Evolutionary conservation across 768 basidiomycete genomes (phyloP).

Genomic region (Boletales sp.): DNA sequence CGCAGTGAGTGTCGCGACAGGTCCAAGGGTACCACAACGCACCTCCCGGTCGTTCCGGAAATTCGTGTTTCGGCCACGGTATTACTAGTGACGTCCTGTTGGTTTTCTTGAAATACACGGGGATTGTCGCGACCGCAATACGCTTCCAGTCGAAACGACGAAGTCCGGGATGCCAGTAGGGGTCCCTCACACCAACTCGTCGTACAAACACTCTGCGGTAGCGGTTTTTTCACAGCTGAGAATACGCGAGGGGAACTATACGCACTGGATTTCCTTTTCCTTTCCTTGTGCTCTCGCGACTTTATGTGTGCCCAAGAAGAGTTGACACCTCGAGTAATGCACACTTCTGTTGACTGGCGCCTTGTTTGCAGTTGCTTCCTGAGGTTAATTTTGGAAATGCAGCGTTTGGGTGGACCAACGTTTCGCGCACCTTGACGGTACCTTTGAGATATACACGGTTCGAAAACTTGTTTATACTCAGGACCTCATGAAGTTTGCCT

Average conservation of each 20-base stretch:
- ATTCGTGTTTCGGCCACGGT: constrained; percentile 65
- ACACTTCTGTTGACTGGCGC: constrained; percentile 36
- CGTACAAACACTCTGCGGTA: constrained; percentile 68
- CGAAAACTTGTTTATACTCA: constrained; percentile 67
- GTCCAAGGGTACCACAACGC: neutral
- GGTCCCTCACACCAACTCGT: constrained; percentile 58
- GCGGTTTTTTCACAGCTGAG: neutral
- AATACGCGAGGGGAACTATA: constrained; percentile 3
- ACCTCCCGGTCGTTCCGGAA: constrained; percentile 35
- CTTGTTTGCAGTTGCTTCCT: constrained; percentile 22
- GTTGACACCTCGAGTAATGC: constrained; percentile 79
- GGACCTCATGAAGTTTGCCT: constrained; percentile 62
- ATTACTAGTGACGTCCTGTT: constrained; percentile 39
- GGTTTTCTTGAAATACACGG: constrained; percentile 44
- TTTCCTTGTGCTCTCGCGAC: constrained; percentile 30
- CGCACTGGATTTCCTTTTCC: constrained; percentile 45
- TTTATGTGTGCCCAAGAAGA: constrained; percentile 65
- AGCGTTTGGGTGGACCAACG: neutral
- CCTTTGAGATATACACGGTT: constrained; percentile 62
- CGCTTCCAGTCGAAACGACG: constrained; percentile 71
- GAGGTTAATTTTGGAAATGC: constrained; percentile 3
- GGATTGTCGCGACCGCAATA: constrained; percentile 62
- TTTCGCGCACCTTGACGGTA: constrained; percentile 28
- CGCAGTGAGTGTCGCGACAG: constrained; percentile 4
- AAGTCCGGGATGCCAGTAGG: constrained; percentile 53